phyloP scores from a whole-genome alignment of 495 filamentous ascomycete species.

The Penicillium turbatum region DNA sequence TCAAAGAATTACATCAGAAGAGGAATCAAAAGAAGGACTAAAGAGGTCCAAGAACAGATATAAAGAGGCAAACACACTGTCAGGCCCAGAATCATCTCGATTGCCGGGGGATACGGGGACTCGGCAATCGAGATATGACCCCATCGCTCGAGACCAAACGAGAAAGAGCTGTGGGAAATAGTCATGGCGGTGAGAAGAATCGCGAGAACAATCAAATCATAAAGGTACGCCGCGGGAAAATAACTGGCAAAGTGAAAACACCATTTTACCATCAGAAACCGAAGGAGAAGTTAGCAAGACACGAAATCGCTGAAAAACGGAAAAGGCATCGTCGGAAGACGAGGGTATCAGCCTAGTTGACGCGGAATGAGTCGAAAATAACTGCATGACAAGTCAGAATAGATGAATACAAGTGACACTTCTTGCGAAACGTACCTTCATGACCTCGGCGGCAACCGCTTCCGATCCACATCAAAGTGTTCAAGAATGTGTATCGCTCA shows the following conservation, averaged over 20 bases:
- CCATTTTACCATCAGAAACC: conserved; percentile 6
- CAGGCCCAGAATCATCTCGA: not conserved
- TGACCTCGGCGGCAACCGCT: conserved; percentile 55
- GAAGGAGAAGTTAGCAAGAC: conserved; percentile 11
- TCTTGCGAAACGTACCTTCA: conserved; percentile 39
- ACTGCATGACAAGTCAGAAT: conserved; percentile 28
- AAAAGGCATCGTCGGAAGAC: conserved; percentile 23
- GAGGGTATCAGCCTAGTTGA: conserved; percentile 34
- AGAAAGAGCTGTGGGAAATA: not conserved
- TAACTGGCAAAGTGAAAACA: conserved; percentile 4
- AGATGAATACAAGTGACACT: not conserved
- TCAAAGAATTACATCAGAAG: conserved; percentile 8
- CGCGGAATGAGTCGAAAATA: conserved; percentile 47
- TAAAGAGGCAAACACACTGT: not conserved
- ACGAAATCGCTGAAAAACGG: conserved; percentile 38
- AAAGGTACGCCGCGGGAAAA: conserved; percentile 2
- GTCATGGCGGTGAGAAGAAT: not conserved
- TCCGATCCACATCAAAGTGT: conserved; percentile 59
- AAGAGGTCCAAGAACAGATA: not conserved
- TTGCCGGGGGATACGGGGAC: too few relatives aligned
- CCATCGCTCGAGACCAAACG: not conserved
- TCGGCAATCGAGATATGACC: not conserved
- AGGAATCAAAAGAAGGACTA: not conserved
- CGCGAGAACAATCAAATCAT: conserved; percentile 1
- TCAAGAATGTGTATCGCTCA: conserved; percentile 57